Percentiles rank a stretch among this genome's conserved stretches.
Evolutionary conservation across 179 eudicot species (phyloP).

Genomic region (Camellia oleifera): DNA sequence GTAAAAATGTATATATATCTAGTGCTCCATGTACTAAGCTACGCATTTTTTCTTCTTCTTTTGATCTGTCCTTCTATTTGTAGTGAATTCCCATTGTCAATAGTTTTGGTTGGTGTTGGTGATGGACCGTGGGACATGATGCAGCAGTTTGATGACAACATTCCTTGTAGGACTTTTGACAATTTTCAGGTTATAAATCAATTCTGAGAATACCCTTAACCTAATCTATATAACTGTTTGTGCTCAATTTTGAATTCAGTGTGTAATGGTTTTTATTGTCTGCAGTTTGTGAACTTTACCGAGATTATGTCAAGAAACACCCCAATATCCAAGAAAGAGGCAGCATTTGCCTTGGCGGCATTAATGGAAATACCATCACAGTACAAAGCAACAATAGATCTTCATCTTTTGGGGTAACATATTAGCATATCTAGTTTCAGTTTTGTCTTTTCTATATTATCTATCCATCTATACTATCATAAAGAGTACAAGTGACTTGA

Average conservation of each 20-base stretch:
- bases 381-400: constrained; percentile 14
- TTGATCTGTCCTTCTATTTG: not conserved
- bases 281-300: constrained; percentile 16
- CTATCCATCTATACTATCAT: not conserved
- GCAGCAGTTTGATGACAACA: constrained; percentile 58
- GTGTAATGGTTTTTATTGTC: not conserved
- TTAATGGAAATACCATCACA: constrained; percentile 17
- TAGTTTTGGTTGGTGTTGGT: constrained; percentile 60
- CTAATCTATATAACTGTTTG: no score
- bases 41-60: not conserved
- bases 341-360: constrained; percentile 9
- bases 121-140: constrained; percentile 75
- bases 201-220: not conserved
- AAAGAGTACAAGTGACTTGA: not conserved
- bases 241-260: no score
- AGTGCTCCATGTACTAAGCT: no score
- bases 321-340: not conserved
- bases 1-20: constrained; percentile 15
- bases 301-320: constrained; percentile 12
- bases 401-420: constrained; percentile 8
- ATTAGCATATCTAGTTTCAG: not conserved
- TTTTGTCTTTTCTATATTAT: not conserved
- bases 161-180: constrained; percentile 57
- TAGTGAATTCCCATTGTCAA: constrained; percentile 47
- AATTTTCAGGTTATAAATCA: constrained; percentile 43